Base-by-base conservation (phyloP, 1,139 yeast species). In the Hansenula lynferdii region DNA sequence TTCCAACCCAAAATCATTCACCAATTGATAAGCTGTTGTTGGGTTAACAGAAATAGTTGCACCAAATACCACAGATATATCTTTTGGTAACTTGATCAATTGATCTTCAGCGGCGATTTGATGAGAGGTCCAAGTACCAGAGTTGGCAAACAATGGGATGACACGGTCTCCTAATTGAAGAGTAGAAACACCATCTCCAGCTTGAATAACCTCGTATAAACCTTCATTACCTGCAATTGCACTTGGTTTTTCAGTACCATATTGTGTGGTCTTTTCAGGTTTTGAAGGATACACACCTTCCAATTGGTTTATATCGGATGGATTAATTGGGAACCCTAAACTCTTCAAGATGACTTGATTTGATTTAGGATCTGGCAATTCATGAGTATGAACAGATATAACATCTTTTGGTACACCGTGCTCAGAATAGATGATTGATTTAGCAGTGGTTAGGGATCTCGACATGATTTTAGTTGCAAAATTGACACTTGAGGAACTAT, bases 211-310 rank as follows among this genome's bases (percentile, higher is more conserved):
- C 58, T 90, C 89, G 58, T 87, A 92, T 21, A 89, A 72, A 12
- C 97, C 98, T 64, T 92, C 99, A 58, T 92, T 90, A 40, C 97
- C 97, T 23, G 87, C 89, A 39, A 86, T 80, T 2, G 92, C 92
- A 28, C 75, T 66, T 1, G 92, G 87, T 30, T 69, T 72, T 5
- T 62, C 55, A 4, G 86, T 74, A 7, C 81, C 79, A 31, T 76
- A 65, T 16, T 67, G 70, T 3, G 60, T 56, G 8, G 80, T 71
- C 50, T 82, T 72, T 31, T 67, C 70, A 0, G 96, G 95, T 49
- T 70, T 75, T n/a, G 89, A 78, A 1, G 96, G 96, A 51, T 90
- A 90, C 0, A 85, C 94, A n/a, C 97, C 97, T 57, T 85, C 89
- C 47, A 90, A 69, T 62, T 89, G 97, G 56, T 85, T 85, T 58